Base-by-base conservation (phyloP, 805 yeast genomes). In the Zygosaccharomyces pseudorouxii region DNA sequence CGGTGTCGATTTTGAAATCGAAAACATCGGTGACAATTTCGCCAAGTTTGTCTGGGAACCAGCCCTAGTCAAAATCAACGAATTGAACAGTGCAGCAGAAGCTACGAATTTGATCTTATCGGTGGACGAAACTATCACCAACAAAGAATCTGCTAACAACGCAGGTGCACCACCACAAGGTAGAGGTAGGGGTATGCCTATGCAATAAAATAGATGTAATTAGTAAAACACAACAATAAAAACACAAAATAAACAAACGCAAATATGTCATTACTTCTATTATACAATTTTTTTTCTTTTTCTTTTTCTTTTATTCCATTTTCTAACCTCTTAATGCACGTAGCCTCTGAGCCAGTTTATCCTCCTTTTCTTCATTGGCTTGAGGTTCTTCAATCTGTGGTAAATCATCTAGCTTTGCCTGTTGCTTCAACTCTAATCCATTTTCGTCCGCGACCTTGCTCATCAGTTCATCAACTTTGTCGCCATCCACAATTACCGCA, bases 1-100 rank as follows among this genome's bases (percentile, higher is more conserved):
- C 54, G 99, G 99, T 56, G 81, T 93, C 52, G 97, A 93, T 71
- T 93, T 93, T 72, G 86, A 81, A 51, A 80, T 80, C 52, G 98
- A 89, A 65, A 67, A 76, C 36, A 83, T 89, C 51, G 89, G 89
- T 40, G 84, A 92, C 68, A 93, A 90, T 65, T 80, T 89, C 74
- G 82, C 79, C 46, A 80, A 76, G 53, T 92, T 88, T 62, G 95
- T 93, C 49, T 93, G 99, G 99, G 99, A 93, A 70, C 99, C 99
- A 3, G 84, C 97, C 38, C 77, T 93, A 59, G 95, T 92, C 45
- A 93, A 93, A 71, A 79, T 81, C 51, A 93, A 93, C 67, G 97
- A 98, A n/a, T 73, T 93, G 50, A 84, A 83, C 67, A 84, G 95
- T 61, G 99, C 99, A 20, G 85, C 97, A 10, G 99, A 93, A 70